Conservation (phyloP, 257 asterid genomes). For the Striga asiatica region DNA sequence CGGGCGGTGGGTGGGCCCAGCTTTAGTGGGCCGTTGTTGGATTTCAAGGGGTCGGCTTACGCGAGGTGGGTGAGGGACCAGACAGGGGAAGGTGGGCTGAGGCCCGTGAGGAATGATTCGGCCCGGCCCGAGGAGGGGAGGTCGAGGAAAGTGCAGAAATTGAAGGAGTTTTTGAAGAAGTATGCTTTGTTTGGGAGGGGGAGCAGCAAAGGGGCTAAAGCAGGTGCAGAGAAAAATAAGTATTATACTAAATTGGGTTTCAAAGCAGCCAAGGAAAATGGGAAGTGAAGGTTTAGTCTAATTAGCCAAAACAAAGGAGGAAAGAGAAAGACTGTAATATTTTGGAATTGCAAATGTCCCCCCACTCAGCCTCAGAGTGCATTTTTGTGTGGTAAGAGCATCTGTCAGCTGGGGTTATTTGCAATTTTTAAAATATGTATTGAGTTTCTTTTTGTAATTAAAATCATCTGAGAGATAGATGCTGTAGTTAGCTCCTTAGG, state of each 20-base stretch:
- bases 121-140: neutral
- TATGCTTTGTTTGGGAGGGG: constrained; percentile 34
- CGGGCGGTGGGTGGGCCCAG: constrained; percentile 5
- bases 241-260: constrained; percentile 9
- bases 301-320: neutral
- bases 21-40: constrained; percentile 17
- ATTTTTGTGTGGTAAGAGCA: neutral
- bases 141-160: constrained; percentile 19
- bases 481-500: too few species aligned
- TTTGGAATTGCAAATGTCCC: neutral
- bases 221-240: constrained; percentile 12
- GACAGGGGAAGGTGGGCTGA: constrained; percentile 11
- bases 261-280: neutral
- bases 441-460: neutral
- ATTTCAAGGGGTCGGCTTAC: constrained; percentile 45
- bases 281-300: neutral
- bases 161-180: constrained; percentile 27
- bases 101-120: constrained; percentile 7
- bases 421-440: too few species aligned
- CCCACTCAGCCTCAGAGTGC: neutral
- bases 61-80: constrained; percentile 43
- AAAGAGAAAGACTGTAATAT: neutral
- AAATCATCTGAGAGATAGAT: too few species aligned
- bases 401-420: too few species aligned
- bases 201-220: constrained; percentile 8